Evolutionary conservation across 1,284 basidiomycete genomes (phyloP), one percentile per base, ranked within the genome.

Genomic region (Salmacisia buchloeana): DNA sequence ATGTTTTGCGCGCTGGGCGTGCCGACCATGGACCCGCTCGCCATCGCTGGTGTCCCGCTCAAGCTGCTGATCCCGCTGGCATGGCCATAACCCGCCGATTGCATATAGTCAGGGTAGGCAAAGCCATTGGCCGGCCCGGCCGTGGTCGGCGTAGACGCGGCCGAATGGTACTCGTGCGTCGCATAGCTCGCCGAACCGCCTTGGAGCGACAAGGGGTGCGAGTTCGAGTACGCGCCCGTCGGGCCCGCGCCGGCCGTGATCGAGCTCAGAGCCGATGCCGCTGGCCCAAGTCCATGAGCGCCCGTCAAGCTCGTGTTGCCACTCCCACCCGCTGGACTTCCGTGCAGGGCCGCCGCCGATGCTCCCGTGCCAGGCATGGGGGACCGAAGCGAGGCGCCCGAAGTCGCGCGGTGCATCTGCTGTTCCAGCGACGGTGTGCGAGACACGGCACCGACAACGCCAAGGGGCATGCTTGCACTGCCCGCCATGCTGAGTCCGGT

Each of bases 291-390:
- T 25, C n/a, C 45, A 49, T 18, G 45, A 49, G n/a, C 21, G 15
- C 31, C 23, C 41, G 49, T 18, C 27, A 54, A 31, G 29, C 15
- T 54, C 7, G 27, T 29, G 49, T 31, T 33, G 9, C 27, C 29
- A 31, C 34, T 54, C 27, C 49, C 49, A 31, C 49, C 49, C 10
- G 27, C 49, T 3, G 49, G 49, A n/a, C 49, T 54, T 15, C 49
- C 49, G 49, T 54, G 49, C 49, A 54, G 15, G 3, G 25, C 49
- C n/a, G n/a, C n/a, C n/a, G n/a, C n/a, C n/a, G n/a, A n/a, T 54
- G 49, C 46, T 6, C 46, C 39, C 46, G 29, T 52, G 46, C 23
- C 39, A 15, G 46, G 29, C 7, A 27, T 27, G 18, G 46, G 27
- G 13, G 49, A 54, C 34, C 49, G 49, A 1, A 54, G 25, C 3